phyloP scores from a whole-genome alignment of 441 rosid genomes.

The Euphorbia corollata region DNA sequence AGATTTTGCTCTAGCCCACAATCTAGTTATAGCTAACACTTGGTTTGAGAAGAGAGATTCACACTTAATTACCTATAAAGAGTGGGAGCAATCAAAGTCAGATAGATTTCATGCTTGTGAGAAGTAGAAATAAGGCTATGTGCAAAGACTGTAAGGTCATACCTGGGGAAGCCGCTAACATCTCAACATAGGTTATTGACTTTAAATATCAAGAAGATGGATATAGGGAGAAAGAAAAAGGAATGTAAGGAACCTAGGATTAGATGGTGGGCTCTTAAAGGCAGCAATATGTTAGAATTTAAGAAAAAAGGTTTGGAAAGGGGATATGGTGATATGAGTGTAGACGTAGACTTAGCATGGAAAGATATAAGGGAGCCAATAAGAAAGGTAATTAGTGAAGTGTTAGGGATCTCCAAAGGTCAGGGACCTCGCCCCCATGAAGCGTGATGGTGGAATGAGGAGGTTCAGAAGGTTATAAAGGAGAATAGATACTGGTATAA shows the following conservation, averaged over 20 bases:
- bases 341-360: not conserved
- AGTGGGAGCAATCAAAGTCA: not conserved
- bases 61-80: not conserved
- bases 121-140: not conserved
- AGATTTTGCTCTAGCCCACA: not conserved
- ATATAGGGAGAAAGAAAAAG: no score
- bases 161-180: not conserved
- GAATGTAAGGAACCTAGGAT: not conserved
- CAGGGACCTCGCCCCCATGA: no score
- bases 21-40: not conserved
- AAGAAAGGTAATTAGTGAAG: not conserved
- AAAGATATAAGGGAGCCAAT: not conserved
- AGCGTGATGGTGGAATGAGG: no score
- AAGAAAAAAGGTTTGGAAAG: no score
- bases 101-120: not conserved
- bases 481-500: not conserved
- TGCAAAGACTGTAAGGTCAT: not conserved
- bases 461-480: not conserved
- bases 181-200: not conserved
- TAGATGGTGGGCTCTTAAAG: no score
- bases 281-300: no score
- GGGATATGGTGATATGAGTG: no score
- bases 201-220: not conserved
- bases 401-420: no score
- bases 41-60: not conserved